Percentiles rank a stretch among this genome's conserved stretches.
Evolutionary conservation across 305 asterid species (phyloP).

Genomic region (Plantago rigida): DNA sequence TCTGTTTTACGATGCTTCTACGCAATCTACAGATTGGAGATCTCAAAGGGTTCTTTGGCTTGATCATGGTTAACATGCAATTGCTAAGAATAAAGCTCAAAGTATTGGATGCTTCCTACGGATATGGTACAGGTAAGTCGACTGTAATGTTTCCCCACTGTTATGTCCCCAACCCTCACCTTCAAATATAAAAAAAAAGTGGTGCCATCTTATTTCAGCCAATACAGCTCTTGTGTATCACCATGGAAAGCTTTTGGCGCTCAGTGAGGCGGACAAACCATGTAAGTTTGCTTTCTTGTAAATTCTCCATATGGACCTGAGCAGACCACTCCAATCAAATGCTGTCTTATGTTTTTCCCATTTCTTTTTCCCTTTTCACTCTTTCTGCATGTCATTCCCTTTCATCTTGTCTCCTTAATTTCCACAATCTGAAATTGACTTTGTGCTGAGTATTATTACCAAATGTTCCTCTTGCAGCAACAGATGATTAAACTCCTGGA

Average conservation of each 20-base stretch:
- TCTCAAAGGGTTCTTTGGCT: conserved; percentile 65
- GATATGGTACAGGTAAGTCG: conserved; percentile 55
- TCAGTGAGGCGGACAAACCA: conserved; percentile 85
- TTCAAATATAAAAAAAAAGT: not conserved
- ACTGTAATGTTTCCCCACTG: conserved; percentile 18
- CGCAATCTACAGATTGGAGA: conserved; percentile 61
- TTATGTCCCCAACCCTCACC: too few relatives aligned
- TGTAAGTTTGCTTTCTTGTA: conserved; percentile 46
- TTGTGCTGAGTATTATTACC: not conserved
- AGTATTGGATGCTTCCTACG: conserved; percentile 54
- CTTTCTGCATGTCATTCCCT: not conserved
- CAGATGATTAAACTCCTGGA: conserved; percentile 12
- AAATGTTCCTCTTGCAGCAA: not conserved
- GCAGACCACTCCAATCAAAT: too few relatives aligned
- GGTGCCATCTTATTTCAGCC: conserved; percentile 44
- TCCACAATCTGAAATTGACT: not conserved
- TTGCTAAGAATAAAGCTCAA: conserved; percentile 51
- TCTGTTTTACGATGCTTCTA: not conserved
- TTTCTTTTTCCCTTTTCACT: too few relatives aligned
- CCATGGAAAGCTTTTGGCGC: conserved; percentile 86
- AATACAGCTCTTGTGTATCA: conserved; percentile 86
- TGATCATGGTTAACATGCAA: conserved; percentile 47
- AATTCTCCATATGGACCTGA: not conserved
- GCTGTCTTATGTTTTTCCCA: too few relatives aligned
- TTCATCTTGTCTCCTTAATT: conserved; percentile 5